These are phyloP conservation scores for Phlebiopsis gigantea DNA, from an alignment of 768 basidiomycete species.

Conservation along the genomic window DNA sequence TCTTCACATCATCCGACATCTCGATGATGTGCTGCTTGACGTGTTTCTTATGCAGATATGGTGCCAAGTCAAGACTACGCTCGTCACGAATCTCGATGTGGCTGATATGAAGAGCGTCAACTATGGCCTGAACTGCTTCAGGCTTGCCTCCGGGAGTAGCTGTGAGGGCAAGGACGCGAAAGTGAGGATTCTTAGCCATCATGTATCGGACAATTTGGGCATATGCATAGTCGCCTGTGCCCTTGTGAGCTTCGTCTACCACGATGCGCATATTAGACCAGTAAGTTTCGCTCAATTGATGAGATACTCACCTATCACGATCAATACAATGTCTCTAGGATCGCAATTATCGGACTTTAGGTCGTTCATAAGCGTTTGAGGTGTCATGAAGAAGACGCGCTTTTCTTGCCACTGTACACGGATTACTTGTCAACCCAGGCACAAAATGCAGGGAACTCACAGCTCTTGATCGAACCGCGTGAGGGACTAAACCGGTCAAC, in stretches of 20 bases:
- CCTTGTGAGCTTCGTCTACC: slow-evolving; percentile 91
- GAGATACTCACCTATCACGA: slow-evolving; percentile 73
- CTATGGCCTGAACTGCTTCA: slow-evolving; percentile 82
- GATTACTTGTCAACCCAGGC: neutral
- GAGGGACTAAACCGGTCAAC: slow-evolving; percentile 72
- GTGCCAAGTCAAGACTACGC: slow-evolving; percentile 77
- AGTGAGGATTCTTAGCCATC: slow-evolving; percentile 93
- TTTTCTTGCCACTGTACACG: slow-evolving; percentile 67
- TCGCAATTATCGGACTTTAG: slow-evolving; percentile 70
- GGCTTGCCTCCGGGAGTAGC: slow-evolving; percentile 89
- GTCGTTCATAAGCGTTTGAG: slow-evolving; percentile 92
- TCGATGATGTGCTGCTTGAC: slow-evolving; percentile 74
- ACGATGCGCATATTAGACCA: neutral
- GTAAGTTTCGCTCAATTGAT: neutral
- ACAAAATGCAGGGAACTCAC: slow-evolving; percentile 38
- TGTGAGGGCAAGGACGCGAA: slow-evolving; percentile 88
- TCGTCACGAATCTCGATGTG: slow-evolving; percentile 94
- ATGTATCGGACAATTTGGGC: slow-evolving; percentile 82
- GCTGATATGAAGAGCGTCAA: slow-evolving; percentile 93
- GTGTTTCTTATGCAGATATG: slow-evolving; percentile 86
- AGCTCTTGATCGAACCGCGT: slow-evolving; percentile 47
- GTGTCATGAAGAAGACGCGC: slow-evolving; percentile 92
- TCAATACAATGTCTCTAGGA: slow-evolving; percentile 70
- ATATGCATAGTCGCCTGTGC: slow-evolving; percentile 91
- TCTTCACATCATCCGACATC: slow-evolving; percentile 62